Conservation (phyloP, 805 yeast species). For the Nakazawaea populi region DNA sequence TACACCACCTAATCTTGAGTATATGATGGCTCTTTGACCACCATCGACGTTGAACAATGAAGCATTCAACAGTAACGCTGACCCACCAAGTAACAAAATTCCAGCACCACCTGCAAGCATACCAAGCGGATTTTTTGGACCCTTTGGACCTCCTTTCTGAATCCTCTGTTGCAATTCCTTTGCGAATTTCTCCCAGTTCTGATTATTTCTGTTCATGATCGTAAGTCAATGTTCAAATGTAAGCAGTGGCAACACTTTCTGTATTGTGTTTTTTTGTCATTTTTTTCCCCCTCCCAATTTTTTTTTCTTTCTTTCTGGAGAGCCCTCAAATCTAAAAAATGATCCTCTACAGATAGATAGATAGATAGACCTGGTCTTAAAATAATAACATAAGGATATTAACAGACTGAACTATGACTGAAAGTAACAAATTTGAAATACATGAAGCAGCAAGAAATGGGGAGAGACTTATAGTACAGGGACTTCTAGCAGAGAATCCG, state of each 20-base stretch:
- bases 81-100: slow-evolving; percentile 50
- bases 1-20: slow-evolving; percentile 83
- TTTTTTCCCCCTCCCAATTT: not conserved
- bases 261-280: not conserved
- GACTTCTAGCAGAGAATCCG: slow-evolving; percentile 45
- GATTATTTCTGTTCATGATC: slow-evolving; percentile 24
- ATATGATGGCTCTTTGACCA: slow-evolving; percentile 96
- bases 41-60: slow-evolving; percentile 88
- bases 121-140: slow-evolving; percentile 39
- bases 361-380: too few relatives aligned
- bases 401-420: not conserved
- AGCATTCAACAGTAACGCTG: slow-evolving; percentile 44
- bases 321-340: not conserved
- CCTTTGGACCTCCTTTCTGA: slow-evolving; percentile 24
- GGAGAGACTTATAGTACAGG: slow-evolving; percentile 43
- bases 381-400: not conserved
- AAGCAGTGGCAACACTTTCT: not conserved
- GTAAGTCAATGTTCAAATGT: too few relatives aligned
- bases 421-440: slow-evolving; percentile 19
- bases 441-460: slow-evolving; percentile 68
- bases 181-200: slow-evolving; percentile 49
- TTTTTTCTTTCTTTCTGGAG: too few relatives aligned
- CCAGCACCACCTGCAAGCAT: slow-evolving; percentile 63
- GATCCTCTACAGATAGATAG: too few relatives aligned
- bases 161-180: slow-evolving; percentile 42